Percentiles rank a stretch among this genome's conserved stretches.
These are phyloP conservation scores for Sherardia arvensis DNA, from an alignment of 257 asterid species.

Conservation along the genomic window DNA sequence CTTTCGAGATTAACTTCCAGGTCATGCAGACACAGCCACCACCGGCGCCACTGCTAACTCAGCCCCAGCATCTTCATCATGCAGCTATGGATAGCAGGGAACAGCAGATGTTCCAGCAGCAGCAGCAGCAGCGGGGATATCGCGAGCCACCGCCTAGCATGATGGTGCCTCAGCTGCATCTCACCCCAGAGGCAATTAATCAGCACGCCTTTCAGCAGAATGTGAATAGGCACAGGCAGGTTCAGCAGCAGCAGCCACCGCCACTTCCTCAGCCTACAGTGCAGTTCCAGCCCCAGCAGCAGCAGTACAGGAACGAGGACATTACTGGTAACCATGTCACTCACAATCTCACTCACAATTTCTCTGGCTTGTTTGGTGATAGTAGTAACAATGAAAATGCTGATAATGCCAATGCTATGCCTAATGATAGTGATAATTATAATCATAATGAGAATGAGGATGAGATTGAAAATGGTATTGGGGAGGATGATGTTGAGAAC, in stretches of 20 bases:
- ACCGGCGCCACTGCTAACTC: slow-evolving; percentile 8
- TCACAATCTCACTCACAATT: slow-evolving; percentile 6
- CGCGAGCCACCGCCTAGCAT: slow-evolving; percentile 14
- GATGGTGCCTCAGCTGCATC: slow-evolving; percentile 12
- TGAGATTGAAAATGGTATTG: background rate
- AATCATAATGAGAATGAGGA: background rate
- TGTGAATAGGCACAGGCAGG: background rate
- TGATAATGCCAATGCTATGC: slow-evolving; percentile 14
- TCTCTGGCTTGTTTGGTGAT: slow-evolving; percentile 10
- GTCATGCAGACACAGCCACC: slow-evolving; percentile 11
- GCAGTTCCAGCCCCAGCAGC: slow-evolving; percentile 13
- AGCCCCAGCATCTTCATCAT: slow-evolving; percentile 5
- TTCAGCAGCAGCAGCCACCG: slow-evolving; percentile 10
- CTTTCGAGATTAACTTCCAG: slow-evolving; percentile 14
- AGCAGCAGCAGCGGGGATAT: slow-evolving; percentile 8
- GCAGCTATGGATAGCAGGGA: slow-evolving; percentile 11
- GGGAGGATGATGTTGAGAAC: slow-evolving; percentile 12
- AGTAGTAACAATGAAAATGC: slow-evolving; percentile 3
- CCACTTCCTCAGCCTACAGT: slow-evolving; percentile 13
- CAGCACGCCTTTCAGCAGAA: slow-evolving; percentile 6
- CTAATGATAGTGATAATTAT: slow-evolving; percentile 16
- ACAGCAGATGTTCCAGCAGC: slow-evolving; percentile 13
- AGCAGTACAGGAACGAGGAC: slow-evolving; percentile 5
- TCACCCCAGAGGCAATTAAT: slow-evolving; percentile 6
- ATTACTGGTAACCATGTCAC: slow-evolving; percentile 2